These are phyloP conservation scores for Selaginella moellendorffii DNA, from an alignment of 75 land plant species.

Conservation along the genomic window DNA sequence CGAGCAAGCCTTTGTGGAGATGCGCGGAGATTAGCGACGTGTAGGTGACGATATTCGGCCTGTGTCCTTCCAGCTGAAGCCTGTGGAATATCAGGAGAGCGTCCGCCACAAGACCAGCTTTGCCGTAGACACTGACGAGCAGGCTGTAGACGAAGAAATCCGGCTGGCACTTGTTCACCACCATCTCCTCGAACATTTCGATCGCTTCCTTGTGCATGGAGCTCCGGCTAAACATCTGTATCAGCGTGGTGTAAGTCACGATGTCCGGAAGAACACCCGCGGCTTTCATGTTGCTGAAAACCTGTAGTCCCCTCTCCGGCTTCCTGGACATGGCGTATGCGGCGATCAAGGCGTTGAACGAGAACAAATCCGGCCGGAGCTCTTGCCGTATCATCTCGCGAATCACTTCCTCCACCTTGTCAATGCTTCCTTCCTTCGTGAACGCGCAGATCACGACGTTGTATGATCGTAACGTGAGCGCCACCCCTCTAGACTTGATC, in stretches of 20 bases:
- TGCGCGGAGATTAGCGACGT: constrained; percentile 59
- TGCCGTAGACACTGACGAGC: constrained; percentile 63
- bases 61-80: constrained; percentile 68
- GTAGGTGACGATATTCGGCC: constrained; percentile 88
- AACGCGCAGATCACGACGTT: background rate
- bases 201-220: constrained; percentile 62
- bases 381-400: background rate
- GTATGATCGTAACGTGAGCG: background rate
- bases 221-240: constrained; percentile 66
- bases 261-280: constrained; percentile 46
- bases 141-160: constrained; percentile 92
- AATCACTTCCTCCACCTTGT: background rate
- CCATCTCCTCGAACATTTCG: constrained; percentile 55
- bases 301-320: background rate
- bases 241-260: constrained; percentile 77
- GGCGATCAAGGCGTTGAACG: background rate
- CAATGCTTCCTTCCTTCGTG: background rate
- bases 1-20: background rate
- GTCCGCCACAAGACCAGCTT: constrained; percentile 64
- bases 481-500: background rate
- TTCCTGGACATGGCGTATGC: background rate
- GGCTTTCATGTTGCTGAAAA: constrained; percentile 63
- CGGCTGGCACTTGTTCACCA: constrained; percentile 52
- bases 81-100: constrained; percentile 62
- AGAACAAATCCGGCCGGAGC: background rate